These are phyloP conservation scores for Macrophomina tecta DNA, from an alignment of 2,329 filamentous ascomycete genomes.

Conservation along the genomic window DNA sequence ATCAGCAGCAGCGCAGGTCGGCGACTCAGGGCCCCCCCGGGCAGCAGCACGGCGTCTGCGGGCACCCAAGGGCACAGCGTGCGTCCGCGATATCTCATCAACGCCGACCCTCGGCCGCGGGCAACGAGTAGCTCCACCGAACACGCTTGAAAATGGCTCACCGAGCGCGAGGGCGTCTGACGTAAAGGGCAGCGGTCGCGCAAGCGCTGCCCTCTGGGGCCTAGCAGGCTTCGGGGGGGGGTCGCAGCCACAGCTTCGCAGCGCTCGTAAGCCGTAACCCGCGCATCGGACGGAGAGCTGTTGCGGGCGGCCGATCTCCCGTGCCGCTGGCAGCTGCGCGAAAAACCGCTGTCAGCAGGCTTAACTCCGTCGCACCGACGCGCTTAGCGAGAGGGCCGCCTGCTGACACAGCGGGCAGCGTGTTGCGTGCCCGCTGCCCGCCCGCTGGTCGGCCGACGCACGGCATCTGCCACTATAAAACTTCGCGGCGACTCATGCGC, in stretches of 20 bases:
- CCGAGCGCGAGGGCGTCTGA: slow-evolving; percentile 21
- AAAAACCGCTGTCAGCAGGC: slow-evolving; percentile 16
- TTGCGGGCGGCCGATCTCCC: slow-evolving; percentile 25
- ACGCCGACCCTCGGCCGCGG: slow-evolving; percentile 22
- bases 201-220: slow-evolving; percentile 20
- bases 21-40: background rate
- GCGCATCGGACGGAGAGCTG: slow-evolving; percentile 12
- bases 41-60: background rate
- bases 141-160: slow-evolving; percentile 19
- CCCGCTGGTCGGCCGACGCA: slow-evolving; percentile 10
- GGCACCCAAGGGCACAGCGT: background rate
- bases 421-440: background rate
- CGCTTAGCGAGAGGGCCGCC: slow-evolving; percentile 21
- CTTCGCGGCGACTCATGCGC: slow-evolving; percentile 18
- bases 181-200: slow-evolving; percentile 13
- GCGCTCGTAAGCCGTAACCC: slow-evolving; percentile 12
- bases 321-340: slow-evolving; percentile 4
- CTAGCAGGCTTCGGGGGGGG: slow-evolving; percentile 7
- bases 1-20: background rate
- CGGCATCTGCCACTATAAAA: slow-evolving; percentile 26
- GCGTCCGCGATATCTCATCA: background rate
- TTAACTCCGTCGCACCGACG: slow-evolving; percentile 13
- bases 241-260: slow-evolving; percentile 9
- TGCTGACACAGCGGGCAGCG: slow-evolving; percentile 15
- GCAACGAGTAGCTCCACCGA: background rate